These are phyloP conservation scores for Brassica incana DNA, from an alignment of 345 rosid species.

Conservation along the genomic window DNA sequence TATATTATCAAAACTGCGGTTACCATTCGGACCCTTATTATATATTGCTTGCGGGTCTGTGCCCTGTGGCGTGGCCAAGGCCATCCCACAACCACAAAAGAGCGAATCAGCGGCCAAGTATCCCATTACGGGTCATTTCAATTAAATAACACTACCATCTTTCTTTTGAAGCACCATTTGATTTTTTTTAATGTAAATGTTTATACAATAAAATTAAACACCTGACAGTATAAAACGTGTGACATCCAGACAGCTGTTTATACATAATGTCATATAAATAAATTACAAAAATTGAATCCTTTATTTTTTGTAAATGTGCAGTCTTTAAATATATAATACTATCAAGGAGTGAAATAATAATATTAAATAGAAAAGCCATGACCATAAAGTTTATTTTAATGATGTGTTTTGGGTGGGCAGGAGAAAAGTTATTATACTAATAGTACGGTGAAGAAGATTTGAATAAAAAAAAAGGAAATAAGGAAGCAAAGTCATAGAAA, in stretches of 20 bases:
- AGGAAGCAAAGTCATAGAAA: conserved; percentile 28
- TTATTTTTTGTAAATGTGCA: conserved; percentile 1
- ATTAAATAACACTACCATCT: background rate
- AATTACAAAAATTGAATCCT: background rate
- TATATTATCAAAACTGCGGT: too few relatives aligned
- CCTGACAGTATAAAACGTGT: background rate
- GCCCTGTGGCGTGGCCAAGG: conserved; percentile 8
- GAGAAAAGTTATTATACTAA: background rate
- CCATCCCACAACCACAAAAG: background rate
- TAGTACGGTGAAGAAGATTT: background rate
- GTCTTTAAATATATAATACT: background rate
- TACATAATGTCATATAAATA: background rate
- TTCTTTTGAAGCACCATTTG: background rate
- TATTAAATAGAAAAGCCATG: conserved; percentile 16
- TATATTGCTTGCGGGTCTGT: conserved; percentile 11
- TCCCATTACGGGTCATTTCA: background rate
- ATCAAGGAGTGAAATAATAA: background rate
- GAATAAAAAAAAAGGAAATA: background rate
- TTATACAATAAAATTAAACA: background rate
- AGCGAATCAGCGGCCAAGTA: background rate
- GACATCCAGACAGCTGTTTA: conserved; percentile 13
- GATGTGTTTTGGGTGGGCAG: conserved; percentile 21
- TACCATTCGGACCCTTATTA: background rate
- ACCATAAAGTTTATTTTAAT: background rate
- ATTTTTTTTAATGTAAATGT: background rate